Conservation (phyloP, 768 basidiomycete species). For the Thelephora aurantiotincta region DNA sequence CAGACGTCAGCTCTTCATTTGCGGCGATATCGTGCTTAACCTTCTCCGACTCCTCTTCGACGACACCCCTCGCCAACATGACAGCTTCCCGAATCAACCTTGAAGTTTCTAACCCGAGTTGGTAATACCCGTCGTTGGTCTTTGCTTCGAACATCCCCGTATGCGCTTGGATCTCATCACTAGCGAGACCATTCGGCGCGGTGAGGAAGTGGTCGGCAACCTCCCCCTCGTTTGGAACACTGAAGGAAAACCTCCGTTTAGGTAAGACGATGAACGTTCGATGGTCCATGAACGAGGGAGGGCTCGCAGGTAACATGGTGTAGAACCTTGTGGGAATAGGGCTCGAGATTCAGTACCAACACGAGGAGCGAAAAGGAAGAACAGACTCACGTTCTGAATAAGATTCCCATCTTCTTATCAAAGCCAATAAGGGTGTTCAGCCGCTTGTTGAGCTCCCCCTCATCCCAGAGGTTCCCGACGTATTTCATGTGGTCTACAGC, state of each 20-base stretch:
- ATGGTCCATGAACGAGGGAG: constrained; percentile 35
- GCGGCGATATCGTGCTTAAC: not conserved
- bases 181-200: constrained; percentile 48
- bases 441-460: constrained; percentile 41
- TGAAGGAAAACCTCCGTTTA: constrained; percentile 7
- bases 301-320: constrained; percentile 55
- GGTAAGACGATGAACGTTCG: constrained; percentile 79
- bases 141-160: constrained; percentile 74
- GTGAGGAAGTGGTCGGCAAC: constrained; percentile 43
- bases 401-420: constrained; percentile 45
- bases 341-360: not conserved
- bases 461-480: constrained; percentile 78
- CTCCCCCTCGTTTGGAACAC: not conserved
- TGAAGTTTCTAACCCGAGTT: constrained; percentile 58
- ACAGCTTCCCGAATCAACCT: constrained; percentile 48
- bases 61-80: constrained; percentile 15
- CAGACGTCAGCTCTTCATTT: not conserved
- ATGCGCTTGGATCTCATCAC: constrained; percentile 76
- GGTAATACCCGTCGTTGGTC: constrained; percentile 85
- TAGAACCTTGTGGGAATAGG: constrained; percentile 46
- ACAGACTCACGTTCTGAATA: constrained; percentile 58
- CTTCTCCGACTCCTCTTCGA: not conserved
- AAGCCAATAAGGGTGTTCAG: constrained; percentile 47
- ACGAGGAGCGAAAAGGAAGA: not conserved
- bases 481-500: constrained; percentile 84